Evolutionary conservation across 352 stramenopile species (phyloP).

Genomic region (Globisporangium splendens): DNA sequence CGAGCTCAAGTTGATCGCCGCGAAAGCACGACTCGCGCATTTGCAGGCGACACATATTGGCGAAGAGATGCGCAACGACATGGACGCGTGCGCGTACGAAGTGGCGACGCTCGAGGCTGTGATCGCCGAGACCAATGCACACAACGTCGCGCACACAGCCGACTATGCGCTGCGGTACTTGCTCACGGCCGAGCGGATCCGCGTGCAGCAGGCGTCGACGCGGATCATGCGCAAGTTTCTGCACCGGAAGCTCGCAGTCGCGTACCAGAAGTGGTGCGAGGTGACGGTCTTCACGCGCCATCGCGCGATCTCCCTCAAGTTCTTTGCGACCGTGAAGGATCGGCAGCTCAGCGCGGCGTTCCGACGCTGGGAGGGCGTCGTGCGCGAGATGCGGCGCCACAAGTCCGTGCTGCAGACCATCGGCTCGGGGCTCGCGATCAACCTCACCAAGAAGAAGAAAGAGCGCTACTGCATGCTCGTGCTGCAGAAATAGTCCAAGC

Average conservation of each 20-base stretch:
- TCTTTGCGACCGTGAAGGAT: conserved; percentile 39
- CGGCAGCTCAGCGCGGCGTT: conserved; percentile 56
- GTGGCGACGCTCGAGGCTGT: conserved; percentile 32
- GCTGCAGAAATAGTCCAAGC: conserved; percentile 45
- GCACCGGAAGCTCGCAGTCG: conserved; percentile 31
- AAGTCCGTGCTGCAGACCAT: conserved; percentile 36
- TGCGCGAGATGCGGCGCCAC: conserved; percentile 42
- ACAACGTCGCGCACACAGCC: conserved; percentile 47
- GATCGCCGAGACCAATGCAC: conserved; percentile 31
- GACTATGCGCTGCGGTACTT: conserved; percentile 67
- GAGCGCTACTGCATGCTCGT: conserved; percentile 67
- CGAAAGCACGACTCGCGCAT: conserved; percentile 25
- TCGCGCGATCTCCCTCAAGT: conserved; percentile 33
- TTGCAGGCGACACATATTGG: conserved; percentile 48
- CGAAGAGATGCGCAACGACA: conserved; percentile 67
- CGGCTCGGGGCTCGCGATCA: conserved; percentile 48
- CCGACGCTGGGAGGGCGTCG: conserved; percentile 45
- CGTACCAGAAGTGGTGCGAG: conserved; percentile 42
- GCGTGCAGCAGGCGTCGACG: conserved; percentile 45
- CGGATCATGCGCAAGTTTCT: conserved; percentile 44
- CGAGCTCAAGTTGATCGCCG: conserved; percentile 32
- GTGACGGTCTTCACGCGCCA: conserved; percentile 44
- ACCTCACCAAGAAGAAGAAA: conserved; percentile 60
- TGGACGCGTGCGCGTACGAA: conserved; percentile 47
- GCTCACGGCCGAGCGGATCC: conserved; percentile 42